Conservation (phyloP, 257 asterid genomes). For the Solanum stenotomum region DNA sequence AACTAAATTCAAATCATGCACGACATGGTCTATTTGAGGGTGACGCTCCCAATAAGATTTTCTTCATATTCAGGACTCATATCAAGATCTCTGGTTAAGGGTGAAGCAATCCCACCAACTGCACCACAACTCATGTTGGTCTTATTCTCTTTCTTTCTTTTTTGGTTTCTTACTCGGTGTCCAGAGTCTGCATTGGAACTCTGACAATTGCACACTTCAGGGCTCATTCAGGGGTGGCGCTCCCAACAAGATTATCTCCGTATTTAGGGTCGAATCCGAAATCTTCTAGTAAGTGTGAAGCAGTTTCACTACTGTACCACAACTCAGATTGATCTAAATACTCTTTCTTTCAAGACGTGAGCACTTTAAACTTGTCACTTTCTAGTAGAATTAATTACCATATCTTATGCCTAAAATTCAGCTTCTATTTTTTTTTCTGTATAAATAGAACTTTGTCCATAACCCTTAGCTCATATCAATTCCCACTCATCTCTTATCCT, state of each 20-base stretch:
- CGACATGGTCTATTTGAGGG: neutral
- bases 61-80: neutral
- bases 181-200: neutral
- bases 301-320: neutral
- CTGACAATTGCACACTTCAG: neutral
- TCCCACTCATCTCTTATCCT: neutral
- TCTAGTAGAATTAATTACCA: constrained; percentile 4
- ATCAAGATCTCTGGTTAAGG: neutral
- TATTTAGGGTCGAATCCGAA: accelerated
- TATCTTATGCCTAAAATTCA: neutral
- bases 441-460: constrained; percentile 26
- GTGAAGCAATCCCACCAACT: neutral
- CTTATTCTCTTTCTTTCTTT: constrained; percentile 8
- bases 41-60: neutral
- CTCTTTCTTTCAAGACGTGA: constrained; percentile 7
- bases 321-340: neutral
- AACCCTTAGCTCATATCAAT: constrained; percentile 1
- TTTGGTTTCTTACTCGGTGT: neutral
- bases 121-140: neutral
- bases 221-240: neutral
- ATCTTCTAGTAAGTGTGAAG: too few relatives aligned
- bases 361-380: constrained; percentile 19
- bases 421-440: constrained; percentile 11
- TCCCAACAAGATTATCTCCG: neutral
- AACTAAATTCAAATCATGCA: neutral